Percentiles rank a stretch among this genome's conserved stretches.
Conservation (phyloP, 768 basidiomycete species). For the Suillus clintonianus region DNA sequence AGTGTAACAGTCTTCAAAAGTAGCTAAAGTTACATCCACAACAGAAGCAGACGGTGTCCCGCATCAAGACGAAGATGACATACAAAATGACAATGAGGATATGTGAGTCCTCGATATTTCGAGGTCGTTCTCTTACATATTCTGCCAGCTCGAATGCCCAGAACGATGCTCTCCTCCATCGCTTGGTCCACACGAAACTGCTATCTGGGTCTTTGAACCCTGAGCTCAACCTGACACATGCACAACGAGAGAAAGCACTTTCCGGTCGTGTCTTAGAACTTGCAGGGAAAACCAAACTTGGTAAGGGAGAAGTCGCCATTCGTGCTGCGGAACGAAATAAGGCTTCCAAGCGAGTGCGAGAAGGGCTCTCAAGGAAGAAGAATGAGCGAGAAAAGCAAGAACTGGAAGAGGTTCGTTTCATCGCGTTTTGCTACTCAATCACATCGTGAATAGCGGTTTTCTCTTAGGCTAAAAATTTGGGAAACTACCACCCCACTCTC, state of each 20-base stretch:
- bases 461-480: constrained; percentile 74
- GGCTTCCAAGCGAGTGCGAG: constrained; percentile 71
- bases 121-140: constrained; percentile 5
- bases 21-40: constrained; percentile 52
- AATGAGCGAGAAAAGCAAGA: constrained; percentile 52
- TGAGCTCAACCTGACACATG: constrained; percentile 62
- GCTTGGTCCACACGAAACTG: constrained; percentile 76
- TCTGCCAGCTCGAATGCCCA: constrained; percentile 63
- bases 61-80: constrained; percentile 10
- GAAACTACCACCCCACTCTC: constrained; percentile 81
- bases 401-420: constrained; percentile 64
- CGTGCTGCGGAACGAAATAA: constrained; percentile 66
- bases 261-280: constrained; percentile 79
- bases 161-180: constrained; percentile 79
- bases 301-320: constrained; percentile 69
- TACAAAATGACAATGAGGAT: not conserved
- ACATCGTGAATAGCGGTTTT: constrained; percentile 10
- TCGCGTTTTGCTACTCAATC: not conserved
- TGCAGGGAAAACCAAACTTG: constrained; percentile 65
- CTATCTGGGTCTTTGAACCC: constrained; percentile 72
- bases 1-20: constrained; percentile 69
- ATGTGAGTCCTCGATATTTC: not conserved
- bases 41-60: constrained; percentile 25
- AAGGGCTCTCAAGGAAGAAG: constrained; percentile 66
- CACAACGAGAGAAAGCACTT: constrained; percentile 71